phyloP scores from a whole-genome alignment of 345 rosid species.

The Capsella bursapastoris region DNA sequence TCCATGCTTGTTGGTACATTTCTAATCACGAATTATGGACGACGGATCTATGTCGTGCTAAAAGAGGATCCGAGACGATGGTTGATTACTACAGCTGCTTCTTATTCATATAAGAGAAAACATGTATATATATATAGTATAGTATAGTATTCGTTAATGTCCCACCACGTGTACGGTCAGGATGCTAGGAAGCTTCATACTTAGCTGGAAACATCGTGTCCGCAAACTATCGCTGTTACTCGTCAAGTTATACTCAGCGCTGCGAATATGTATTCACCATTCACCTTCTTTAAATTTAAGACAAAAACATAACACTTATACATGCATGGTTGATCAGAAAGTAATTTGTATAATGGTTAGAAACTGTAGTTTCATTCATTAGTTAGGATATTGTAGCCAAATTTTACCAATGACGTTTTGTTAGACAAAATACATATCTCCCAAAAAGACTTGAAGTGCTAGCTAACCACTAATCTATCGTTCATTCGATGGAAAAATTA shows the following conservation, averaged over 20 bases:
- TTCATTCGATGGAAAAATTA: neutral
- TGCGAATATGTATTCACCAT: neutral
- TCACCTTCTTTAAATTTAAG: no score
- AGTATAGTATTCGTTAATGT: slow-evolving; percentile 9
- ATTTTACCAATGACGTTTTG: neutral
- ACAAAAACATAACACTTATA: neutral
- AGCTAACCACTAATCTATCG: neutral
- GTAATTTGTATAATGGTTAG: neutral
- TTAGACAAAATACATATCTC: neutral
- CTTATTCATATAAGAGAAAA: slow-evolving; percentile 22
- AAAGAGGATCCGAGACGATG: slow-evolving; percentile 18
- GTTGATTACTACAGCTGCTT: slow-evolving; percentile 26
- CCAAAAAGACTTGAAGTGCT: neutral
- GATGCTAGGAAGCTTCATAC: slow-evolving; percentile 34
- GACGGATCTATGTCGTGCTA: slow-evolving; percentile 13
- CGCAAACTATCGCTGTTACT: slow-evolving; percentile 44
- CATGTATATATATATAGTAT: slow-evolving; percentile 21
- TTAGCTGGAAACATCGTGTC: slow-evolving; percentile 43
- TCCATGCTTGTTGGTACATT: neutral
- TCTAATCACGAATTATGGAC: slow-evolving; percentile 20
- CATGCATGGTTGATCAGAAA: neutral
- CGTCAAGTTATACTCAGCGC: slow-evolving; percentile 40
- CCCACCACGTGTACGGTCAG: slow-evolving; percentile 67
- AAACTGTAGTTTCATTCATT: neutral
- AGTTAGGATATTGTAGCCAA: no score